A percentile compares a stretch with the other conserved stretches of the same genome.
Evolutionary conservation across 306 rosid species (phyloP).

Genomic region (Spatholobus suberectus): DNA sequence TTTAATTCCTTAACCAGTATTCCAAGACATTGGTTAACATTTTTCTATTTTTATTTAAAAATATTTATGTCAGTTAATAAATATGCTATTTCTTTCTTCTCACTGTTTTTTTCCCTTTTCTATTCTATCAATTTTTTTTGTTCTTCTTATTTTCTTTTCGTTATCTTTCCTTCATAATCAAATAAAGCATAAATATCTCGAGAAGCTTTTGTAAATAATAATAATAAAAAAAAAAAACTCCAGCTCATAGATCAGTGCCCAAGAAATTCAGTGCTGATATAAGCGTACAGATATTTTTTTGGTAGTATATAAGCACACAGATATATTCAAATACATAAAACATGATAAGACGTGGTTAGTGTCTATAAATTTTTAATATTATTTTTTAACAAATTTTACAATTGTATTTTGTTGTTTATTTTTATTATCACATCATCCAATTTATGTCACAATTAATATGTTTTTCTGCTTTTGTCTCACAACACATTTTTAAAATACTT

Average conservation of each 20-base stretch:
- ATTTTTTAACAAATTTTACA: background rate
- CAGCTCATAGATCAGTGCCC: background rate
- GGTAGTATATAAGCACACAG: background rate
- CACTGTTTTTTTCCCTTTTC: no score
- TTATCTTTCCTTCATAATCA: no score
- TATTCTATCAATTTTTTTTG: no score
- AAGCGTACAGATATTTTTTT: background rate
- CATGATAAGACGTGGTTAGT: background rate
- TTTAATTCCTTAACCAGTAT: no score
- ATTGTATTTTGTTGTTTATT: background rate
- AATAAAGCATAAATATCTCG: background rate
- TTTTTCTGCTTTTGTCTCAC: background rate
- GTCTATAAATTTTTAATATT: background rate
- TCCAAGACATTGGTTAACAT: no score
- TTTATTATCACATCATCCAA: background rate
- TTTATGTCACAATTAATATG: background rate
- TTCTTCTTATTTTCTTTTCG: no score
- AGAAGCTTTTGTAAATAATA: background rate
- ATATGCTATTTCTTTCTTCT: no score
- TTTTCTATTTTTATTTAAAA: no score
- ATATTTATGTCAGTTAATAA: no score
- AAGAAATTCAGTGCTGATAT: background rate
- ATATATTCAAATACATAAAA: background rate
- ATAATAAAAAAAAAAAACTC: no score
- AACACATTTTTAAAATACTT: background rate